Evolutionary conservation across 2,329 filamentous ascomycete genomes (phyloP), one percentile per base, ranked within the genome.

Genomic region (Sphaerulina musiva): DNA sequence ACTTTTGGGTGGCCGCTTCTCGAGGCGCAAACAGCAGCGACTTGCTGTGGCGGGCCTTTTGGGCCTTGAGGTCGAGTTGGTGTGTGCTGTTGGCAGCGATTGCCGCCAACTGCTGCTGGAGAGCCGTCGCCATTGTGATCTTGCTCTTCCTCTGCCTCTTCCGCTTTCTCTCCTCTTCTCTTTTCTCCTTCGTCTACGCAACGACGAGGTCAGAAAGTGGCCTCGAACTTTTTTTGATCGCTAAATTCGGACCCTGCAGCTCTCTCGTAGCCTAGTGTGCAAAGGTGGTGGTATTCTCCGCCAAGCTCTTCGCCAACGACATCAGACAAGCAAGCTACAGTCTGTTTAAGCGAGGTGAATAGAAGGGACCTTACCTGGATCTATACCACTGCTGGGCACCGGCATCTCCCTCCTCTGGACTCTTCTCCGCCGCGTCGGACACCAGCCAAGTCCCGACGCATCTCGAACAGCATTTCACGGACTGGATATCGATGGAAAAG

Each of bases 21-120:
- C 84, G 83, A 56, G 87, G 81, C 64, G 95, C 91, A 76, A 95
- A 98, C 56, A 99, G 88, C 58, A 99, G 76, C 50, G 93, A 98
- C 72, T 96, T 92, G 61, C 89, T 89, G 74, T 98, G 93, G 59
- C 89, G 84, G 57, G 87, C 83, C 73, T 90, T 92, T 75, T 96
- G 90, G 66, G 91, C 89, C 74, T 95, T 95, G 64, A 95, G 80
- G 70, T 97, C 89, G 66, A 97, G 82, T 63, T 92, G 86, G 69
- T 91, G 86, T 64, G 91, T 95, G 65, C 89, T 95, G 68, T 87
- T 88, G 62, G 87, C 85, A 64, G 91, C 89, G 69, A 98, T 91
- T 70, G 89, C 84, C 77, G 91, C 89, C 76, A 99, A 78, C 80
- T 98, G 95, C 76, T 89, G 84, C 74, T 92, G 87, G 64, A 99